Conservation (phyloP, 495 filamentous ascomycete genomes). For the Xylona heveae region DNA sequence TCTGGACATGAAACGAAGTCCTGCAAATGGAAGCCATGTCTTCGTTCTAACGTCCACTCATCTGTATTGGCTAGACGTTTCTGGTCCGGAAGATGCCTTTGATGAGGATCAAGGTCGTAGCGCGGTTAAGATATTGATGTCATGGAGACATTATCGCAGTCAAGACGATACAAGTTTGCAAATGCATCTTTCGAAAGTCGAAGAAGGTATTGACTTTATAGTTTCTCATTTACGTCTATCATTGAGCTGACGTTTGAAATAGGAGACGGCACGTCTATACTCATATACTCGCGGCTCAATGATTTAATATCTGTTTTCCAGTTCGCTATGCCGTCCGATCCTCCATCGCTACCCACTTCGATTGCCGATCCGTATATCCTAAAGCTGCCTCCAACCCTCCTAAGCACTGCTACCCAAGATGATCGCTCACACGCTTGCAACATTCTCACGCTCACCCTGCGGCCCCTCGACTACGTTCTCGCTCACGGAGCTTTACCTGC, state of each 20-base stretch:
- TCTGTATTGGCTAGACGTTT: slow-evolving; percentile 10
- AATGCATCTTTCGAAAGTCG: slow-evolving; percentile 10
- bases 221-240: slow-evolving; percentile 1
- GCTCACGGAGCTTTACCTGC: background rate
- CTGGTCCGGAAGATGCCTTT: background rate
- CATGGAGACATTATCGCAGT: slow-evolving; percentile 25
- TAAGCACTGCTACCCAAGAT: background rate
- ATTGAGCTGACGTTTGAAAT: background rate
- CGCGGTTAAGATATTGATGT: slow-evolving; percentile 13
- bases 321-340: slow-evolving; percentile 4
- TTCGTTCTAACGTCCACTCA: slow-evolving; percentile 14
- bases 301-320: slow-evolving; percentile 9
- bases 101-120: slow-evolving; percentile 7
- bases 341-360: background rate
- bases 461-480: background rate
- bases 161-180: slow-evolving; percentile 14
- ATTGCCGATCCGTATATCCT: slow-evolving; percentile 5
- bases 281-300: slow-evolving; percentile 12
- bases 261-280: slow-evolving; percentile 3
- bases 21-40: slow-evolving; percentile 9
- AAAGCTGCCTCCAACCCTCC: slow-evolving; percentile 1
- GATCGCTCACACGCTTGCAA: background rate
- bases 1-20: slow-evolving; percentile 12
- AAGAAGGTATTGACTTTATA: slow-evolving; percentile 8
- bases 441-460: slow-evolving; percentile 1